Conservation (phyloP, 768 basidiomycete genomes). For the button mushroom (Agaricus bisporus) region DNA sequence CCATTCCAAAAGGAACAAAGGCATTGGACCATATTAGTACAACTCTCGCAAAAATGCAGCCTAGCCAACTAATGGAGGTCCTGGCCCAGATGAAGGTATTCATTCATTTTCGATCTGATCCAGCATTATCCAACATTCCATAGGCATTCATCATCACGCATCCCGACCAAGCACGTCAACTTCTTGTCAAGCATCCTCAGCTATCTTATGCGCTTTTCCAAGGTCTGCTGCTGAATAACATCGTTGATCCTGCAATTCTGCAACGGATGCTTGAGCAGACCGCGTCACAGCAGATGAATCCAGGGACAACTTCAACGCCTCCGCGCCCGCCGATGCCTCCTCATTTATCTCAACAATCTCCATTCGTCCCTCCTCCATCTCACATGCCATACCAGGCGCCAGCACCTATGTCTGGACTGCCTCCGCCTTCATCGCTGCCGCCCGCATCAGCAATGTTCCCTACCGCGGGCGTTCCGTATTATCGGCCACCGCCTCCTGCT, state of each 20-base stretch:
- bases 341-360: conserved; percentile 46
- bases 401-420: conserved; percentile 24
- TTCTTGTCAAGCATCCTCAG: conserved; percentile 84
- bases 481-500: conserved; percentile 11
- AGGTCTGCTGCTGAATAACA: conserved; percentile 86
- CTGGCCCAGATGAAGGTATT: conserved; percentile 97
- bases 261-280: conserved; percentile 56
- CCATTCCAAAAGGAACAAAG: conserved; percentile 62
- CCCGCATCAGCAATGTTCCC: conserved; percentile 25
- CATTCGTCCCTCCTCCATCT: conserved; percentile 24
- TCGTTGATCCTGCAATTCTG: conserved; percentile 83
- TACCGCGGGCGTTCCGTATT: conserved; percentile 25
- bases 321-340: conserved; percentile 22
- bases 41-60: conserved; percentile 78
- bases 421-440: conserved; percentile 19
- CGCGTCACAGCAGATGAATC: conserved; percentile 15
- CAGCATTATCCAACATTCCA: background rate
- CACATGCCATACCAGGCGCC: conserved; percentile 27
- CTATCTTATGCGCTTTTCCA: conserved; percentile 96
- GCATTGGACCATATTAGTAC: conserved; percentile 81
- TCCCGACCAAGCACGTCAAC: conserved; percentile 79
- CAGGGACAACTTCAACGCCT: conserved; percentile 16
- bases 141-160: conserved; percentile 91
- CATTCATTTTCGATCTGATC: conserved; percentile 12
- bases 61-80: conserved; percentile 84